phyloP scores from a whole-genome alignment of 2,329 filamentous ascomycete species.

The Teratosphaeria pseudoeucalypti region DNA sequence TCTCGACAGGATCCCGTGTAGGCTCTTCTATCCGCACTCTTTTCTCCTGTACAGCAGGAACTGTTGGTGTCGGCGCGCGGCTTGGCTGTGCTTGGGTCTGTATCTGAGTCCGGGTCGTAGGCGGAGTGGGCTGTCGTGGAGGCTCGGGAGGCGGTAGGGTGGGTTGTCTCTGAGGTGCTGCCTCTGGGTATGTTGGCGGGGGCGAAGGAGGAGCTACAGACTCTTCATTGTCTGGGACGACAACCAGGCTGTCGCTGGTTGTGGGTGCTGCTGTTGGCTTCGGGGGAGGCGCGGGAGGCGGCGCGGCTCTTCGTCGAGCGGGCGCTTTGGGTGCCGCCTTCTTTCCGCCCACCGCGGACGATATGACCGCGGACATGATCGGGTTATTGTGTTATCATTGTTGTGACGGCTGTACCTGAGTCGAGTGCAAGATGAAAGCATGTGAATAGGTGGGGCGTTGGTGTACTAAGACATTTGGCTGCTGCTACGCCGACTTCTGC shows the following conservation, averaged over 20 bases:
- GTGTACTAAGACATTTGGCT: background rate
- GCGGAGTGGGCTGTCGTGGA: constrained; percentile 7
- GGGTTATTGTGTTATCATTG: background rate
- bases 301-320: constrained; percentile 31
- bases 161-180: background rate
- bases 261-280: constrained; percentile 4
- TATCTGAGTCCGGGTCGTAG: constrained; percentile 5
- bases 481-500: background rate
- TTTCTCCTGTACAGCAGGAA: background rate
- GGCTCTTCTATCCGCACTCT: background rate
- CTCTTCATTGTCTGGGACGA: background rate
- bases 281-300: constrained; percentile 14
- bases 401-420: background rate
- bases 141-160: constrained; percentile 3
- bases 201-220: constrained; percentile 10
- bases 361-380: constrained; percentile 39
- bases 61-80: constrained; percentile 1
- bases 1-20: background rate
- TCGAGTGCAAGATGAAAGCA: background rate
- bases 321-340: constrained; percentile 40
- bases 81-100: constrained; percentile 4
- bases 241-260: background rate
- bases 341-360: constrained; percentile 42
- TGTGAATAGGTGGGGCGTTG: background rate
- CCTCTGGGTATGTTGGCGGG: constrained; percentile 4